Percentiles rank a stretch among this genome's conserved stretches.
These are phyloP conservation scores for Calonectria naviculata DNA, from an alignment of 2,329 filamentous ascomycete genomes.

Conservation along the genomic window DNA sequence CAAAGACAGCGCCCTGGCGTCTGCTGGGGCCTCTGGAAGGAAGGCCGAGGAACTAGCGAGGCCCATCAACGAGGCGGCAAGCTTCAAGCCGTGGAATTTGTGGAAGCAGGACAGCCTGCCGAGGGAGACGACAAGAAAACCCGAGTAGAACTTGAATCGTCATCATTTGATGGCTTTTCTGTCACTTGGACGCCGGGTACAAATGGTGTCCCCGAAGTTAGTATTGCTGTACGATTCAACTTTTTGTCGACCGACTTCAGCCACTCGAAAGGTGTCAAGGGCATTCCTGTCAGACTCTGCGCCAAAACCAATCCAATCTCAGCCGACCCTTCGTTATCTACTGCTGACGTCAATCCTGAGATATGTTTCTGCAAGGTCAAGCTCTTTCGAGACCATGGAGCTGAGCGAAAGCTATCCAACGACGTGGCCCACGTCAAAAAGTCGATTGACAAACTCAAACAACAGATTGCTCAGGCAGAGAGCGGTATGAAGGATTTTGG, in stretches of 20 bases:
- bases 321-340: constrained; percentile 60
- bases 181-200: constrained; percentile 86
- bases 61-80: constrained; percentile 94
- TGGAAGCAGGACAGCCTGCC: constrained; percentile 71
- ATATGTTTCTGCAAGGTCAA: constrained; percentile 98
- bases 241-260: constrained; percentile 99
- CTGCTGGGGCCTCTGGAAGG: constrained; percentile 94
- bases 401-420: constrained; percentile 94
- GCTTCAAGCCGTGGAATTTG: constrained; percentile 93
- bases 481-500: constrained; percentile 74
- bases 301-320: constrained; percentile 83
- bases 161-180: constrained; percentile 94
- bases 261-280: constrained; percentile 98
- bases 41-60: constrained; percentile 94
- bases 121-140: constrained; percentile 75
- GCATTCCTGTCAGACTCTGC: constrained; percentile 92
- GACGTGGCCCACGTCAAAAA: constrained; percentile 96
- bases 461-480: constrained; percentile 86
- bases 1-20: constrained; percentile 84
- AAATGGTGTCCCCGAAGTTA: constrained; percentile 79
- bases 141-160: constrained; percentile 76
- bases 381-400: constrained; percentile 94
- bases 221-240: constrained; percentile 94
- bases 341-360: constrained; percentile 66
- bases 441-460: constrained; percentile 94